These are phyloP conservation scores for Basipetospora chlamydospora DNA, from an alignment of 2,329 filamentous ascomycete species.

Conservation along the genomic window DNA sequence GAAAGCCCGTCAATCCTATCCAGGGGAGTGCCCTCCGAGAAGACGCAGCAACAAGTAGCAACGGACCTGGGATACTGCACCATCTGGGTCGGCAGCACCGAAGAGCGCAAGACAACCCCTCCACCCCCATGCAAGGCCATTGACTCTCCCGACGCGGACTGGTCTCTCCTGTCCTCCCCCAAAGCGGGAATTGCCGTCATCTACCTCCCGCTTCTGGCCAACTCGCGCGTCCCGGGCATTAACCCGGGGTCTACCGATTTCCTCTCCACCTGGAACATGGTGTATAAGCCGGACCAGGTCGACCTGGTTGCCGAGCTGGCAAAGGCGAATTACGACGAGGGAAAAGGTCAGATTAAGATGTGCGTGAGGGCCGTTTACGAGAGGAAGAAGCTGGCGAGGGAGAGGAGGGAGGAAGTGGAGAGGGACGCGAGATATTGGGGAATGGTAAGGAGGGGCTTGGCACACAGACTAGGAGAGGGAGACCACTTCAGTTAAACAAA, in stretches of 20 bases:
- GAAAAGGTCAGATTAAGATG: constrained; percentile 59
- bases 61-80: constrained; percentile 80
- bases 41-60: constrained; percentile 24
- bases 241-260: constrained; percentile 74
- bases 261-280: constrained; percentile 95
- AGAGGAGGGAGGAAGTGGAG: constrained; percentile 32
- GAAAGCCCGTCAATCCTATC: constrained; percentile 14
- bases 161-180: constrained; percentile 41
- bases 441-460: constrained; percentile 34
- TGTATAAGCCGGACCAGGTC: constrained; percentile 83
- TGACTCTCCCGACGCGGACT: constrained; percentile 44
- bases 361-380: constrained; percentile 85
- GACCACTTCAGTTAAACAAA: constrained; percentile 53
- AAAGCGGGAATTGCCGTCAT: constrained; percentile 77
- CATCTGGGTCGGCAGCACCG: constrained; percentile 79
- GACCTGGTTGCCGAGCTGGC: constrained; percentile 74
- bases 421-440: constrained; percentile 27
- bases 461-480: constrained; percentile 38
- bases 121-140: constrained; percentile 36
- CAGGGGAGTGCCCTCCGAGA: constrained; percentile 17
- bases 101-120: constrained; percentile 50
- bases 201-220: constrained; percentile 81
- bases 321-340: constrained; percentile 73
- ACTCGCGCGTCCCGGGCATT: constrained; percentile 65
- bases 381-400: constrained; percentile 60